Conservation (phyloP, 2,329 filamentous ascomycete genomes). For the Herpotrichia juniperi region DNA sequence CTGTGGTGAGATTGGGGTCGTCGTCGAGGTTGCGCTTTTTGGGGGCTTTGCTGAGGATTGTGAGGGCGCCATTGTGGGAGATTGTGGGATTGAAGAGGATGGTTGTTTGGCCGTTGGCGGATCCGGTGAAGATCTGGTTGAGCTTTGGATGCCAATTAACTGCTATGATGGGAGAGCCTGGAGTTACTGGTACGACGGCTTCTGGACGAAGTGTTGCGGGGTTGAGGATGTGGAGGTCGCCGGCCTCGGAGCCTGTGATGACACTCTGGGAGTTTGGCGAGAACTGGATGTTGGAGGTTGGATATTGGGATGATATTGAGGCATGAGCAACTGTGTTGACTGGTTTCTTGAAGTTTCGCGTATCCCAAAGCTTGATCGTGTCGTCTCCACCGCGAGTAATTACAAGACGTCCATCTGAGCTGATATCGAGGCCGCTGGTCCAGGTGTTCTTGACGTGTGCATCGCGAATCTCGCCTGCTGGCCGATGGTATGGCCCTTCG, state of each 20-base stretch:
- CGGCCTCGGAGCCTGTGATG: slow-evolving; percentile 84
- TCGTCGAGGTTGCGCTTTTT: slow-evolving; percentile 97
- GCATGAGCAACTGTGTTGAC: slow-evolving; percentile 78
- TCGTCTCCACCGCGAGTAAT: slow-evolving; percentile 91
- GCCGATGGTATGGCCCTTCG: slow-evolving; percentile 82
- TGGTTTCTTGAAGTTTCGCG: slow-evolving; percentile 89
- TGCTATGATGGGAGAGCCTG: slow-evolving; percentile 79
- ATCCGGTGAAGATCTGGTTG: slow-evolving; percentile 95
- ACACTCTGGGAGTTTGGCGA: slow-evolving; percentile 83
- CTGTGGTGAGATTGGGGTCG: slow-evolving; percentile 75
- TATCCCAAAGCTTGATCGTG: slow-evolving; percentile 96
- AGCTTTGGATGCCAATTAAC: slow-evolving; percentile 93
- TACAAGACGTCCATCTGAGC: slow-evolving; percentile 85
- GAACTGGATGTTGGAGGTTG: slow-evolving; percentile 87
- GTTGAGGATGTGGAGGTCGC: slow-evolving; percentile 90
- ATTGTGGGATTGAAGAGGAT: slow-evolving; percentile 88
- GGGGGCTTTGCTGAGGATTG: slow-evolving; percentile 89
- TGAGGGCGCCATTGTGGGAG: slow-evolving; percentile 80
- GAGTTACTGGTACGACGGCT: slow-evolving; percentile 86
- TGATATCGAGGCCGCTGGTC: slow-evolving; percentile 92
- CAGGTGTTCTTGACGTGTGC: slow-evolving; percentile 85
- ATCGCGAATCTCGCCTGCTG: slow-evolving; percentile 80
- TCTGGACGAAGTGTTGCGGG: slow-evolving; percentile 87
- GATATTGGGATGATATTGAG: slow-evolving; percentile 83
- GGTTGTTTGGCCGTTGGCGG: slow-evolving; percentile 86